phyloP scores from a whole-genome alignment of 2,329 filamentous ascomycete genomes.

The Aspergillus texensis region DNA sequence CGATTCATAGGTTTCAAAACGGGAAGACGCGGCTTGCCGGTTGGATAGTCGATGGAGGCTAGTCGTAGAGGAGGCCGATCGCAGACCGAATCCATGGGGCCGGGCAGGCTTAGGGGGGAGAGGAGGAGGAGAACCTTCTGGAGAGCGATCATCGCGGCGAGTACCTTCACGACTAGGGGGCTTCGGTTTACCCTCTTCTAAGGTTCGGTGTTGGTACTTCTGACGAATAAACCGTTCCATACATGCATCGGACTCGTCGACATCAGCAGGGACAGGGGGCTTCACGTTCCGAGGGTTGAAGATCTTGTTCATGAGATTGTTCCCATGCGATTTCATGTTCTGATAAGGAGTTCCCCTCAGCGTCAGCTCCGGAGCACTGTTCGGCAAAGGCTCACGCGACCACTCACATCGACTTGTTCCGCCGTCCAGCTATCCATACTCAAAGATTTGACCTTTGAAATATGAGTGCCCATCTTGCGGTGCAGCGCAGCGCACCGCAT shows the following conservation, averaged over 20 bases:
- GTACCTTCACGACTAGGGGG: constrained; percentile 57
- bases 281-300: constrained; percentile 86
- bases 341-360: constrained; percentile 39
- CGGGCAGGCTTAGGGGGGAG: constrained; percentile 63
- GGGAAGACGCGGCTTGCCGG: constrained; percentile 51
- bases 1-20: constrained; percentile 23
- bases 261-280: constrained; percentile 83
- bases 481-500: constrained; percentile 96
- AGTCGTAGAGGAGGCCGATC: constrained; percentile 71
- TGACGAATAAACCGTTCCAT: constrained; percentile 95
- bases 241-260: constrained; percentile 87
- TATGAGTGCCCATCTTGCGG: constrained; percentile 94
- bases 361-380: not conserved
- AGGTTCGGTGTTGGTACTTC: constrained; percentile 77
- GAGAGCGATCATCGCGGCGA: constrained; percentile 57
- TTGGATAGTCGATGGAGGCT: constrained; percentile 61
- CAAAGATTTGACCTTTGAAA: constrained; percentile 97
- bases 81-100: constrained; percentile 66
- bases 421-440: constrained; percentile 98
- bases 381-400: not conserved
- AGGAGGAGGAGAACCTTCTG: constrained; percentile 59
- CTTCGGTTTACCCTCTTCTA: constrained; percentile 50
- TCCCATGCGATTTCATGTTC: constrained; percentile 95
- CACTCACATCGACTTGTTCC: constrained; percentile 89
- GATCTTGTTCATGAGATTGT: constrained; percentile 78